Conservation (phyloP, 768 basidiomycete species). For the Clitopilus passeckerianus region DNA sequence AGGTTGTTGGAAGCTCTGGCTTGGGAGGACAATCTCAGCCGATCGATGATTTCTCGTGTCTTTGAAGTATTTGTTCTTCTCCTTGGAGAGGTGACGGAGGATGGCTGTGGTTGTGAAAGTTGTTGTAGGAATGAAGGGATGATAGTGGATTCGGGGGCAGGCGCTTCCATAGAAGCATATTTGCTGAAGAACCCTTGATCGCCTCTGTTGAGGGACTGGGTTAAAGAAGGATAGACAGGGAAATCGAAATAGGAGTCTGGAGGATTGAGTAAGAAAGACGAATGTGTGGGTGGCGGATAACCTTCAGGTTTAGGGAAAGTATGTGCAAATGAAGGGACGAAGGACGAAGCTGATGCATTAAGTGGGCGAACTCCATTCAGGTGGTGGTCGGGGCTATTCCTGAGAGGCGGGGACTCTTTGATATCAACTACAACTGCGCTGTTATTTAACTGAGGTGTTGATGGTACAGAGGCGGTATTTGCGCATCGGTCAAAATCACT, state of each 20-base stretch:
- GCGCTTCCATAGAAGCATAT: conserved; percentile 21
- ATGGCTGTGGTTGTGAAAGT: conserved; percentile 29
- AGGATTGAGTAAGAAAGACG: conserved; percentile 28
- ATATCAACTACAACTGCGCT: conserved; percentile 30
- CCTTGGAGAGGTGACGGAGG: conserved; percentile 12
- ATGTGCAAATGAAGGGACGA: conserved; percentile 32
- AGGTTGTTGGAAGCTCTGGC: conserved; percentile 4
- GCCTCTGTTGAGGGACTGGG: conserved; percentile 41
- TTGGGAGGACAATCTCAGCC: conserved; percentile 33
- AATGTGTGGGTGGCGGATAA: conserved; percentile 8
- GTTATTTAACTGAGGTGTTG: conserved; percentile 42
- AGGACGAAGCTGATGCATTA: conserved; percentile 40
- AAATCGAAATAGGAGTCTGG: conserved; percentile 44
- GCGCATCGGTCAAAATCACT: conserved; percentile 38
- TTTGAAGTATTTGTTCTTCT: conserved; percentile 29
- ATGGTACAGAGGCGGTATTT: conserved; percentile 41
- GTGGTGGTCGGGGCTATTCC: conserved; percentile 11
- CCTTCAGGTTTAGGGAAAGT: conserved; percentile 15
- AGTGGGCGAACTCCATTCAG: conserved; percentile 23
- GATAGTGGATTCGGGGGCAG: conserved; percentile 26
- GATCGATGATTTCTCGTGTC: conserved; percentile 57
- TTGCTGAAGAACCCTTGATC: conserved; percentile 49
- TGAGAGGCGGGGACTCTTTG: conserved; percentile 26
- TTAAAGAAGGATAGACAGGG: conserved; percentile 30
- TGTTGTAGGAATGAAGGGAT: conserved; percentile 47